Base-by-base conservation (phyloP, 148 eudicot genomes). In the Pharnaceum exiguum region DNA sequence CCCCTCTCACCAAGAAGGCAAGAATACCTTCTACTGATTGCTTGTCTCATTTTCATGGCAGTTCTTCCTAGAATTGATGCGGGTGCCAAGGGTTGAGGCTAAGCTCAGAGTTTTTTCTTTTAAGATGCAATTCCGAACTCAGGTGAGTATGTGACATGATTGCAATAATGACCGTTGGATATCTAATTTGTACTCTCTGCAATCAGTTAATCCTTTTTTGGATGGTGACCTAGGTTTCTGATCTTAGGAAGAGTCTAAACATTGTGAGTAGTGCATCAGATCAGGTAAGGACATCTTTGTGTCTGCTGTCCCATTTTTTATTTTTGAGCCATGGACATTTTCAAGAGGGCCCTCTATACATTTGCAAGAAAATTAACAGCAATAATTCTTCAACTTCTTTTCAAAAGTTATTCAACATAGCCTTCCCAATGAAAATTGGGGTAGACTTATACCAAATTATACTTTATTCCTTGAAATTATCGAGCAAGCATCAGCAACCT, bases 21-120 rank as follows among this genome's bases (percentile, higher is more conserved):
- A n/a, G n/a, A n/a, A n/a, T n/a, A n/a, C n/a, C n/a, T n/a, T n/a
- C n/a, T n/a, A n/a, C n/a, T n/a, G n/a, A n/a, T n/a, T 21, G 17
- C 16, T 55, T 27, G 6, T 12, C 36, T 25, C 11, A 24, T 54
- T 67, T 29, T 25, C 46, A 25, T 30, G 25, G 52, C 89, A 90
- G 97, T 84, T 90, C 64, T 87, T 90, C 69, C 65, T 93, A 69
- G 89, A 87, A 71, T 67, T 87, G 53, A 87, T 90, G 95, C 79
- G 73, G 73, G 93, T 90, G 26, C 97, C 95, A 32, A 77, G 97
- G 47, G 77, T 78, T 52, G 93, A 87, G 60, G 78, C 84, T 51
- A 90, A 90, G 80, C 86, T 90, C 40, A 71, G 87, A 74, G 93
- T 90, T 64, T 86, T 84, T 71, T 87, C 95, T 9, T 90, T 87